phyloP scores from a whole-genome alignment of 179 eudicot genomes.

The Drosera spatulata region DNA sequence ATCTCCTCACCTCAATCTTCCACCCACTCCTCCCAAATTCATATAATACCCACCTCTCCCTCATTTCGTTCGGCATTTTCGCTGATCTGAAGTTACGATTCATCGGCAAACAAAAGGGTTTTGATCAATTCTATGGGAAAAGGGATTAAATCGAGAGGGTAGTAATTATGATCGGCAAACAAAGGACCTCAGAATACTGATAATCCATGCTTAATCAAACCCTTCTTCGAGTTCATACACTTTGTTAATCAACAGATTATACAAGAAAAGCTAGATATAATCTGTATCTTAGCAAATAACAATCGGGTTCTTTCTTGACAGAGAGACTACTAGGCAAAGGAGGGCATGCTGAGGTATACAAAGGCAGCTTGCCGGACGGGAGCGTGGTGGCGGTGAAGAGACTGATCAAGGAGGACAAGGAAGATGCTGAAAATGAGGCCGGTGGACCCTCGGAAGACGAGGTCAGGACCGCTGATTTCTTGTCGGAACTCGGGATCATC shows the following conservation, averaged over 20 bases:
- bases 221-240: no score
- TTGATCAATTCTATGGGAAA: no score
- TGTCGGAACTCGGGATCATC: slow-evolving; percentile 77
- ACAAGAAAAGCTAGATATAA: not conserved
- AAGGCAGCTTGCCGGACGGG: slow-evolving; percentile 65
- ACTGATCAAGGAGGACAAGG: slow-evolving; percentile 44
- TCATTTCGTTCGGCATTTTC: no score
- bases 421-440: slow-evolving; percentile 7
- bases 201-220: no score
- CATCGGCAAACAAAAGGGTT: no score
- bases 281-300: not conserved
- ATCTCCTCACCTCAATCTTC: no score
- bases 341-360: slow-evolving; percentile 95
- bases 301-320: slow-evolving; percentile 6
- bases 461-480: slow-evolving; percentile 56
- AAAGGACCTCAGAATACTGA: no score
- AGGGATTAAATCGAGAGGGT: no score
- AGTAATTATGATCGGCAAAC: no score
- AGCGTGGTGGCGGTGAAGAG: slow-evolving; percentile 71
- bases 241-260: not conserved
- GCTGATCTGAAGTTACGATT: no score
- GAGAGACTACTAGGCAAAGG: slow-evolving; percentile 82
- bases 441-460: slow-evolving; percentile 17
- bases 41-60: no score
- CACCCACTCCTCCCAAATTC: no score